phyloP scores from a whole-genome alignment of 768 basidiomycete genomes.

The Xanthoconium stramineum region DNA sequence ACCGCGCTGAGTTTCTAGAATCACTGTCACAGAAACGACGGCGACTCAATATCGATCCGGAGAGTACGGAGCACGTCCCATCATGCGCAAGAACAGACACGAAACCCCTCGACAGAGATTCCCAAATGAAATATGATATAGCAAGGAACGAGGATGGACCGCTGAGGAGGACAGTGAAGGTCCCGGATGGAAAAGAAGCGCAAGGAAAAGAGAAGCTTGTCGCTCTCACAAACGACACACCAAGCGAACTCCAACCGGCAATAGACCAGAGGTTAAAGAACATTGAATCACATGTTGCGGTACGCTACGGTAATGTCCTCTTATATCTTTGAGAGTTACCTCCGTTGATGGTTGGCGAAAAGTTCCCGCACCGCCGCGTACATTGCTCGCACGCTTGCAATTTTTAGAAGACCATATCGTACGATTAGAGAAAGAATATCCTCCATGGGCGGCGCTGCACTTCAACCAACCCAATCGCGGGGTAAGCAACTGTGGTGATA shows the following conservation, averaged over 20 bases:
- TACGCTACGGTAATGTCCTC: constrained; percentile 61
- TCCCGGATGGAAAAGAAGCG: constrained; percentile 10
- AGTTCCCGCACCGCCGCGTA: constrained; percentile 73
- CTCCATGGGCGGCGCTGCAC: constrained; percentile 86
- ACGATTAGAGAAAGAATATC: constrained; percentile 75
- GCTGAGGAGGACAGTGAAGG: constrained; percentile 55
- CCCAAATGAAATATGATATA: constrained; percentile 85
- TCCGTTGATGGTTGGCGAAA: constrained; percentile 7
- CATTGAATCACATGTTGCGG: constrained; percentile 67
- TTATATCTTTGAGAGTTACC: background rate
- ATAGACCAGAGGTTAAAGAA: constrained; percentile 62
- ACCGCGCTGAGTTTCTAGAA: constrained; percentile 70
- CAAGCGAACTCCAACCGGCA: constrained; percentile 52
- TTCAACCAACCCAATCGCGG: constrained; percentile 82
- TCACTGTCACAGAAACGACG: constrained; percentile 55
- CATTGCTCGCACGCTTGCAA: constrained; percentile 60
- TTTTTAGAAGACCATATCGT: constrained; percentile 77
- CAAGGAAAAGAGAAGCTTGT: constrained; percentile 9
- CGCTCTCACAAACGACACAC: constrained; percentile 23
- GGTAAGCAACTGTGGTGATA: constrained; percentile 42
- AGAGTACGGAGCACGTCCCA: constrained; percentile 31
- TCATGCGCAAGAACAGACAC: constrained; percentile 78
- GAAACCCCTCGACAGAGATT: constrained; percentile 64
- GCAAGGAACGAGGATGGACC: constrained; percentile 83
- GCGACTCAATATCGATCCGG: constrained; percentile 36